Base-by-base conservation (phyloP, 129 eudicot genomes). In the Logfia minima region DNA sequence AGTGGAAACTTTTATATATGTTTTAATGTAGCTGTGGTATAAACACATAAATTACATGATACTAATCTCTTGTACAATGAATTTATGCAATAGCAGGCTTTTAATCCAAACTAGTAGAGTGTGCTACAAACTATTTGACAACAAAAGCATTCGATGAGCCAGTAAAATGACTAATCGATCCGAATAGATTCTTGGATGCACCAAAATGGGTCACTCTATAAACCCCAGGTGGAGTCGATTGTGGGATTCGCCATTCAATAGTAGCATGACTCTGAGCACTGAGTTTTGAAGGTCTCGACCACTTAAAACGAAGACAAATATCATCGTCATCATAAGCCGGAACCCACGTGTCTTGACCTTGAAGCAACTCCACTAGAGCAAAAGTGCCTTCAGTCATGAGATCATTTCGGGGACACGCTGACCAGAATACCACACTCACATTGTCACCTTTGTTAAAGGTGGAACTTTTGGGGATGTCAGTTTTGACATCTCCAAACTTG, bases 321-420 rank as follows among this genome's bases (percentile, higher is more conserved):
- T 95, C 99, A 72, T 95, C 99, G 23, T 95, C 99, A 41, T 95
- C 99, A 72, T 91, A 95, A 17, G 73, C 88, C 1, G 99, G 96
- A 51, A 66, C 87, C 99, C 99, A 95, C 6, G 82, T 48, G 66
- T 86, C 89, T 83, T 85, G 79, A 45, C 93, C 96, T 21, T 74
- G 87, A 21, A 95, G 92, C 48, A 85, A 80, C 83, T 95, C 99
- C 62, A 95, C 99, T 3, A 91, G 81, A 29, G 97, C 83, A 58
- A 91, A 95, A n/a, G 99, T 95, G 29, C 99, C 99, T 86, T 95
- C 99, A 1, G 99, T 95, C 99, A 95, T 86, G 85, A 95, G 97
- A 74, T 95, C 99, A 35, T 95, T 95, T 71, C 99, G 77, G 6
- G 99, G 99, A 78, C 97, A 91, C 1, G 96, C 97, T 69, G 99